A percentile compares a stretch with the other conserved stretches of the same genome.
Conservation (phyloP, 2,329 filamentous ascomycete species). For the Diplodia corticola region DNA sequence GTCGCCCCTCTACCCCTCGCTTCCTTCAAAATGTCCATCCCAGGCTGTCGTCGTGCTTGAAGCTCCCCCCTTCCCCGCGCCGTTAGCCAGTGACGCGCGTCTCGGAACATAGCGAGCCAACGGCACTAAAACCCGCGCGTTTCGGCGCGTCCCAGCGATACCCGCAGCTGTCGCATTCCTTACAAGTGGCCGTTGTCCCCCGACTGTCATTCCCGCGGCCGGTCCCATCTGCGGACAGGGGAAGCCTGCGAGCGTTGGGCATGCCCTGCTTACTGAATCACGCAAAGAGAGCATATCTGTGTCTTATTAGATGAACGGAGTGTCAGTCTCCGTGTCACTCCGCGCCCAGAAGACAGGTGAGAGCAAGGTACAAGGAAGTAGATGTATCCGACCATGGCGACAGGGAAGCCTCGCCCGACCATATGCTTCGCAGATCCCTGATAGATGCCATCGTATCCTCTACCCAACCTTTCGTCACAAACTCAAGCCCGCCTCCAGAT, state of each 20-base stretch:
- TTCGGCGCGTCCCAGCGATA: slow-evolving; percentile 1
- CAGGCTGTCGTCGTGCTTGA: neutral
- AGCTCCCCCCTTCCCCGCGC: neutral
- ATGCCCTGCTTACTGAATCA: neutral
- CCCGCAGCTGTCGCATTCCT: neutral
- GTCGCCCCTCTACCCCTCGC: neutral
- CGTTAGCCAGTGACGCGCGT: slow-evolving; percentile 5
- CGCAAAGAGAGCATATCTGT: neutral
- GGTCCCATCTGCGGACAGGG: neutral
- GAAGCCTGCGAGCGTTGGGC: neutral
- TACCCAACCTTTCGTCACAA: neutral
- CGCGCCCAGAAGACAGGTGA: neutral
- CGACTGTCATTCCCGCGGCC: neutral
- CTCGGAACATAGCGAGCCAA: slow-evolving; percentile 11
- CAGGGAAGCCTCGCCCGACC: neutral
- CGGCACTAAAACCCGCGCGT: neutral
- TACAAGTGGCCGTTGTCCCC: neutral
- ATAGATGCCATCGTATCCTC: neutral
- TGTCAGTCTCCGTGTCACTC: neutral
- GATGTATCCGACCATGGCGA: neutral
- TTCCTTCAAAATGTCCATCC: neutral
- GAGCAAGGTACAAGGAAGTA: neutral
- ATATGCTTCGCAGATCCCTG: neutral
- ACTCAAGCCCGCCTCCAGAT: neutral
- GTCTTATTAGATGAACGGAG: no score